phyloP scores from a whole-genome alignment of 495 filamentous ascomycete genomes.

The Bathelium albidoporum region DNA sequence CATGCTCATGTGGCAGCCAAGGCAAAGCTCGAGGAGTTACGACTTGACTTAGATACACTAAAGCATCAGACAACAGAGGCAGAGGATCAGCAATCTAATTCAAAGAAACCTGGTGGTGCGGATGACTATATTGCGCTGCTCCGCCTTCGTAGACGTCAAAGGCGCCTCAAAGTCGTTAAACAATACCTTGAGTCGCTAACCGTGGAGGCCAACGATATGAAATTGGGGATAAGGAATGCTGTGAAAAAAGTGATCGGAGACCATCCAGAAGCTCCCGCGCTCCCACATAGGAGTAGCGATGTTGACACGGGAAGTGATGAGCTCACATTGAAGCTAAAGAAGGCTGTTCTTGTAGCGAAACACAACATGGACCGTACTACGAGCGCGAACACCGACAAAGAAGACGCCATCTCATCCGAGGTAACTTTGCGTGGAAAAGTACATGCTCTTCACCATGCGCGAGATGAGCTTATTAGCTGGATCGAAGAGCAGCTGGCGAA shows the following conservation, averaged over 20 bases:
- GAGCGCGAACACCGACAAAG: background rate
- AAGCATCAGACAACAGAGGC: background rate
- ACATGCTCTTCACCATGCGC: background rate
- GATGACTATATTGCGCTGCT: background rate
- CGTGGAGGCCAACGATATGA: background rate
- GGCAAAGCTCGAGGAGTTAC: background rate
- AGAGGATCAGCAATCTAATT: background rate
- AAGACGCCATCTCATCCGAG: background rate
- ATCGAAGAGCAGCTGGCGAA: conserved; percentile 1
- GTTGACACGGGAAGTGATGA: background rate
- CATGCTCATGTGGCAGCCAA: background rate
- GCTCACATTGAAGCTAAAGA: background rate
- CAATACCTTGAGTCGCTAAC: background rate
- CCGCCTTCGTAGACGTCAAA: background rate
- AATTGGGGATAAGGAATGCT: background rate
- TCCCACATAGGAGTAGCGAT: background rate
- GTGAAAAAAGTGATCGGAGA: background rate
- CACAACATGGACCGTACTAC: background rate
- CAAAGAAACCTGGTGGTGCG: background rate
- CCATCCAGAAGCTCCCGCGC: background rate
- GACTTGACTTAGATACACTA: background rate
- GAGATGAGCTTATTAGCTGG: conserved; percentile 2
- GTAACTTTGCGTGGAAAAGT: background rate
- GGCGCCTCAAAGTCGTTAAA: background rate
- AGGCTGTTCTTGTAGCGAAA: background rate